Evolutionary conservation across 177 flowering plant species (phyloP), one percentile per base, ranked within the genome.

Genomic region (Vitis hybrid): DNA sequence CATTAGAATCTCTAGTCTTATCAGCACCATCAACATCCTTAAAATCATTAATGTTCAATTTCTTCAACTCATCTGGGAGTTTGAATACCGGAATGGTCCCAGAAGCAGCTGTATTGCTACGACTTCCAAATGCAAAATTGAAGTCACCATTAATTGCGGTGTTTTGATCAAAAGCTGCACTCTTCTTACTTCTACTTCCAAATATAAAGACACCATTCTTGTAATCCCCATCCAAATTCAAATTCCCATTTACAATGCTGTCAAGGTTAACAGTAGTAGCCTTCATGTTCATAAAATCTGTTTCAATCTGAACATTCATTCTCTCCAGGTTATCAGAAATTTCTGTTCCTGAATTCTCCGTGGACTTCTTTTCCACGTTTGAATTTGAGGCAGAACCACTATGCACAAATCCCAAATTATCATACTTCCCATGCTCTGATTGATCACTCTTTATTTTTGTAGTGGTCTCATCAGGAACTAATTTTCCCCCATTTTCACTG

Each of bases 21-120:
- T 71, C 65, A 48, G 39, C 7, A 61, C 68, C 74, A 68, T 29
- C 61, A 51, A 57, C 67, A 58, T 58, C 68, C 16, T 58, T 59
- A 61, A 19, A 19, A 45, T 64, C 70, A 61, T 71, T 69, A 52
- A 82, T 77, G 63, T 77, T 78, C 74, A 82, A 68, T 64, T 80
- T 85, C 70, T 61, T 59, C 79, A 81, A 66, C 59, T 79, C 76
- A 76, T 76, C 75, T 3, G 68, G 76, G 5, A 87, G 78, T 59
- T 60, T 34, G 71, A 26, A 65, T 16, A 50, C 39, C 16, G 73
- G 63, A 62, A 1, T 63, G 50, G 65, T 14, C 20, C 58, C 63
- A 63, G 61, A 66, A 63, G 64, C 59, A 67, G 55, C 50, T 63
- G 71, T 10, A 59, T 49, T 65, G 58, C 52, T 12, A n/a, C 73